Evolutionary conservation across 306 rosid species (phyloP).

Genomic region (Citrullus colocynthis): DNA sequence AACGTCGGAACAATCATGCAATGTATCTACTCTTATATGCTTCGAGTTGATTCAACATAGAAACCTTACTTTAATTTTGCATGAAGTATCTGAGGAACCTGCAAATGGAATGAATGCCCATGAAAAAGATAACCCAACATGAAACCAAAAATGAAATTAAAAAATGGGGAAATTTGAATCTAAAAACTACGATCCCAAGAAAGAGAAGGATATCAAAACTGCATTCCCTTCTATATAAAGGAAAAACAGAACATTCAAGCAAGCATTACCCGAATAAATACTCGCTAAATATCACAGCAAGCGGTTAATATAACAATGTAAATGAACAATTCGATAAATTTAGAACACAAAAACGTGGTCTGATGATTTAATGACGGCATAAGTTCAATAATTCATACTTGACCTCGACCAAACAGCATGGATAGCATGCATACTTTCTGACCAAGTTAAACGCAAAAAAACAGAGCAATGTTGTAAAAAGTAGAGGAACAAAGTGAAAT

Average conservation of each 20-base stretch:
- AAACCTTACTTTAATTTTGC: background rate
- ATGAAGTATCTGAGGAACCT: slow-evolving; percentile 8
- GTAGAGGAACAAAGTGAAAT: background rate
- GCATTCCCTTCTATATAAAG: background rate
- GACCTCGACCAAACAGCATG: background rate
- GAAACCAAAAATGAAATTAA: background rate
- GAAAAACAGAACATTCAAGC: background rate
- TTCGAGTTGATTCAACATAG: background rate
- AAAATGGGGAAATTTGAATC: background rate
- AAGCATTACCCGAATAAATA: background rate
- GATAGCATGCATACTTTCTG: background rate
- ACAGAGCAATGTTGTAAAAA: background rate
- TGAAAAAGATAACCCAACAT: background rate
- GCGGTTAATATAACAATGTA: background rate
- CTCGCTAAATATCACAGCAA: background rate
- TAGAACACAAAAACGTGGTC: background rate
- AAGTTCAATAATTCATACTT: background rate
- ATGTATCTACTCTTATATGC: too few relatives aligned
- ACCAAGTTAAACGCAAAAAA: background rate
- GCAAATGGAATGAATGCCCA: background rate
- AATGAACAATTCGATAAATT: background rate
- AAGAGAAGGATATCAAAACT: background rate
- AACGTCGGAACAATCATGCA: background rate
- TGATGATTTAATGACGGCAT: background rate
- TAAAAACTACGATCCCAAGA: background rate